Evolutionary conservation across 1,139 yeast genomes (phyloP).

Genomic region (Debaryomyces udenii): DNA sequence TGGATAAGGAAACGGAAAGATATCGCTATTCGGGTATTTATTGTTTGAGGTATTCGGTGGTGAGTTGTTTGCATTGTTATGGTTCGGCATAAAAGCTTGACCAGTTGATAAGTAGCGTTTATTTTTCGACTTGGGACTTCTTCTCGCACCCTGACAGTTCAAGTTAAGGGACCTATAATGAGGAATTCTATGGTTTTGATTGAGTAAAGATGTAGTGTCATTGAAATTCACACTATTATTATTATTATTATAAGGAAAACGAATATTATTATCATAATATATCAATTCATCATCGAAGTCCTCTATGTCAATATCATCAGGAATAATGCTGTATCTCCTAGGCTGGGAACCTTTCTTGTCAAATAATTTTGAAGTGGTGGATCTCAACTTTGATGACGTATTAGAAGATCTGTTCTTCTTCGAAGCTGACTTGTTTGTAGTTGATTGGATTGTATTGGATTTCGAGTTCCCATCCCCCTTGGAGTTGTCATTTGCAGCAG

Average conservation of each 20-base stretch:
- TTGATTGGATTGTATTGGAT: constrained; percentile 4
- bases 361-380: constrained; percentile 71
- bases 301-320: constrained; percentile 67
- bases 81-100: constrained; percentile 22
- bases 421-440: constrained; percentile 3
- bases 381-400: constrained; percentile 49
- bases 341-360: constrained; percentile 74
- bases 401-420: constrained; percentile 16
- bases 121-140: constrained; percentile 28
- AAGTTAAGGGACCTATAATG: constrained; percentile 49
- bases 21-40: constrained; percentile 23
- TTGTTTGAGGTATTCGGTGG: constrained; percentile 14
- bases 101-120: constrained; percentile 45
- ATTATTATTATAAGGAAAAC: constrained; percentile 41
- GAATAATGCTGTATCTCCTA: constrained; percentile 70
- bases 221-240: constrained; percentile 24
- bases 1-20: constrained; percentile 63
- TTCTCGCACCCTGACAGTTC: constrained; percentile 31
- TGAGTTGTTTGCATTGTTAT: constrained; percentile 13
- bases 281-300: constrained; percentile 63
- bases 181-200: constrained; percentile 38
- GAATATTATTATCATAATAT: constrained; percentile 47
- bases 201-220: constrained; percentile 38
- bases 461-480: constrained; percentile 5
- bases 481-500: constrained; percentile 14